A percentile compares a stretch with the other conserved stretches of the same genome.
Conservation (phyloP, 2,329 filamentous ascomycete species). For the Coniochaeta pulveracea region DNA sequence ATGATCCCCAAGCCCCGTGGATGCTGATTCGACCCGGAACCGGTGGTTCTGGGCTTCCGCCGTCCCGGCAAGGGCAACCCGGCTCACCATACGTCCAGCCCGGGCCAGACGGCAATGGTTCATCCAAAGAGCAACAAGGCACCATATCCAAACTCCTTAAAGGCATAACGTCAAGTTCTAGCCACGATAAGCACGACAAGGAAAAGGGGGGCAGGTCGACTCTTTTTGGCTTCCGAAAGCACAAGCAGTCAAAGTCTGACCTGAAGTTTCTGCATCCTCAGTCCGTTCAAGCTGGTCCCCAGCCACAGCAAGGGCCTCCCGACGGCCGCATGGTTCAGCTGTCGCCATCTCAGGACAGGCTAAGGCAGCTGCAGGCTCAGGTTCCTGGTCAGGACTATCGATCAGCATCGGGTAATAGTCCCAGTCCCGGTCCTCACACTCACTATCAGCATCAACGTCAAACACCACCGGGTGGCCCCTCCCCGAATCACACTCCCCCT, state of each 20-base stretch:
- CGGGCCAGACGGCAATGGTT: conserved; percentile 5
- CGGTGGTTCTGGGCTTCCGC: conserved; percentile 1
- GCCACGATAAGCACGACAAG: conserved; percentile 11
- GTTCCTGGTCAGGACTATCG: conserved; percentile 3
- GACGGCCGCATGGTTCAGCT: conserved; percentile 3
- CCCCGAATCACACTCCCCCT: conserved; percentile 5
- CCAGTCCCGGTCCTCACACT: conserved; percentile 6
- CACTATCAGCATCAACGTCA: conserved; percentile 11
- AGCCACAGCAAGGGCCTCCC: conserved; percentile 7
- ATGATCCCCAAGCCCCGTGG: neutral
- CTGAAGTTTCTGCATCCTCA: conserved; percentile 3
- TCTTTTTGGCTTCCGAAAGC: conserved; percentile 13
- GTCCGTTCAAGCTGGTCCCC: conserved; percentile 2
- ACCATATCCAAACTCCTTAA: conserved; percentile 16
- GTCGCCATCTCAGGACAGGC: conserved; percentile 4
- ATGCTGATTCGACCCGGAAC: neutral
- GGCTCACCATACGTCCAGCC: neutral
- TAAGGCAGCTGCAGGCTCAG: conserved; percentile 6
- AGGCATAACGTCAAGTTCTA: conserved; percentile 8
- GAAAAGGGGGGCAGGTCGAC: conserved; percentile 10
- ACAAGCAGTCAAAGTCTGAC: conserved; percentile 8
- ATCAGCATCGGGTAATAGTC: conserved; percentile 2
- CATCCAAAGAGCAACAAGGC: conserved; percentile 13
- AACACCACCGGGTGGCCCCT: conserved; percentile 7
- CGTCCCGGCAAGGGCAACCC: neutral